These are phyloP conservation scores for Cladorrhinum sp. DNA, from an alignment of 2,329 filamentous ascomycete genomes.

Conservation along the genomic window DNA sequence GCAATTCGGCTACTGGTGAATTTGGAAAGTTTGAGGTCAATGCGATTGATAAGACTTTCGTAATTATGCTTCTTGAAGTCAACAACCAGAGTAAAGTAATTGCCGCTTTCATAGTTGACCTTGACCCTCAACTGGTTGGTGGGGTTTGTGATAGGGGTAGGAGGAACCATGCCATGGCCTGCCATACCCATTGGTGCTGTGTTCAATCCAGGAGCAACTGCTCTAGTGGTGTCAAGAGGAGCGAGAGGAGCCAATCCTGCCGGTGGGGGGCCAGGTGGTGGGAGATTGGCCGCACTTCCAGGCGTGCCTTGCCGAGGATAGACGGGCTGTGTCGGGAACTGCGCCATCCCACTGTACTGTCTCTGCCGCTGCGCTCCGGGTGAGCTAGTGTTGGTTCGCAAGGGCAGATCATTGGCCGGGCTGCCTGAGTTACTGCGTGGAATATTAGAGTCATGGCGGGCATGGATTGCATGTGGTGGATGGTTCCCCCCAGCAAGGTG, in stretches of 20 bases:
- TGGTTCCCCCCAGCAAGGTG: conserved; percentile 65
- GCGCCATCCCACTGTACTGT: conserved; percentile 51
- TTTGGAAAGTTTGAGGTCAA: conserved; percentile 88
- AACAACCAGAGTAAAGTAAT: conserved; percentile 93
- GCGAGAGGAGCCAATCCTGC: conserved; percentile 33
- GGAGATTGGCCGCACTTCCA: conserved; percentile 23
- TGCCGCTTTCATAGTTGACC: conserved; percentile 80
- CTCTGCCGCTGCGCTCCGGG: conserved; percentile 60
- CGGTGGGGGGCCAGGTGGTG: conserved; percentile 35
- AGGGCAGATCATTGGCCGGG: conserved; percentile 65
- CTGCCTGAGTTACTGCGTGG: conserved; percentile 81
- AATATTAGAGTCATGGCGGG: conserved; percentile 55
- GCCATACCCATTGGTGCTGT: conserved; percentile 29
- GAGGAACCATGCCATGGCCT: conserved; percentile 22
- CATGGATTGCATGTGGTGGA: conserved; percentile 53
- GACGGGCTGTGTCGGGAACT: conserved; percentile 55
- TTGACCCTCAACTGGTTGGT: conserved; percentile 89
- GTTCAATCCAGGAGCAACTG: conserved; percentile 39
- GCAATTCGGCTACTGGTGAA: conserved; percentile 83
- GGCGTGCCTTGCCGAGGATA: conserved; percentile 47
- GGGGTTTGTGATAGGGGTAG: conserved; percentile 50
- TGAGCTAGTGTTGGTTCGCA: conserved; percentile 68
- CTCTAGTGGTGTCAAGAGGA: conserved; percentile 35
- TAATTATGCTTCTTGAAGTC: conserved; percentile 86
- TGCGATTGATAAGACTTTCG: conserved; percentile 88